phyloP scores from a whole-genome alignment of 2,329 filamentous ascomycete genomes.

The Gyromitra esculenta region DNA sequence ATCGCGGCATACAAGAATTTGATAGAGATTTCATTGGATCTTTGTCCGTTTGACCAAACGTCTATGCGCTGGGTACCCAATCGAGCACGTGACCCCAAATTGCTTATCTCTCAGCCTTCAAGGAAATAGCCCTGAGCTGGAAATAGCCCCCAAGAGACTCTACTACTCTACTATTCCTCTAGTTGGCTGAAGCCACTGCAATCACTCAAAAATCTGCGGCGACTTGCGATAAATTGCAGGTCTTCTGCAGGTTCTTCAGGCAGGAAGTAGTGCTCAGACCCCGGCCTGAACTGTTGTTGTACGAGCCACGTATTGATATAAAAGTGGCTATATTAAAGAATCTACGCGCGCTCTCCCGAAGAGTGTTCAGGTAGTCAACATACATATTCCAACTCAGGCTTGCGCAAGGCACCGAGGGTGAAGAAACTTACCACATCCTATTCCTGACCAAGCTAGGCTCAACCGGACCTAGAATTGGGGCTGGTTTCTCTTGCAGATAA shows the following conservation, averaged over 20 bases:
- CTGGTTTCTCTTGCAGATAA: not conserved
- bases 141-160: not conserved
- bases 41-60: constrained; percentile 12
- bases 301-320: not conserved
- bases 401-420: not conserved
- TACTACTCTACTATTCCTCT: not conserved
- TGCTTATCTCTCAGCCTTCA: not conserved
- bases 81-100: not conserved
- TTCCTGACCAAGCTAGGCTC: not conserved
- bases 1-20: constrained; percentile 14
- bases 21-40: not conserved
- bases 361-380: not conserved
- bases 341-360: not conserved
- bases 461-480: not conserved
- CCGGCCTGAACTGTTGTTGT: not conserved
- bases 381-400: not conserved
- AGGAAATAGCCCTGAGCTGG: not conserved
- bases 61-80: constrained; percentile 1
- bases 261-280: not conserved
- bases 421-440: not conserved
- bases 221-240: not conserved
- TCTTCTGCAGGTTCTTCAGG: not conserved
- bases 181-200: not conserved
- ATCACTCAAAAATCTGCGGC: not conserved
- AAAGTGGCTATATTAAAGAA: not conserved